Base-by-base conservation (phyloP, 805 yeast species). In the Hanseniaspora jakobsenii region DNA sequence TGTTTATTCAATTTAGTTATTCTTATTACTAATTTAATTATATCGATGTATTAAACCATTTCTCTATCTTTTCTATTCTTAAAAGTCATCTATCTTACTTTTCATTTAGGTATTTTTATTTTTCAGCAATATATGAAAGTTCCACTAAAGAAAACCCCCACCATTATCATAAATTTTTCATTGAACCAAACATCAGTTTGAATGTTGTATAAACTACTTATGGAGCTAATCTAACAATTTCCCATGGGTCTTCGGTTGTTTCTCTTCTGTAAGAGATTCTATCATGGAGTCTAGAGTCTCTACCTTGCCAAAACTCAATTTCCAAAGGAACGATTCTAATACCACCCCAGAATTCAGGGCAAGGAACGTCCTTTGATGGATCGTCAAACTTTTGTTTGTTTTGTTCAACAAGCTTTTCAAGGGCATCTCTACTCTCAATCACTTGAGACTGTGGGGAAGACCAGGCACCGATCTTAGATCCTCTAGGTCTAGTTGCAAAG, bases 291-390 rank as follows among this genome's bases (percentile, higher is more conserved):
- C 98, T 73, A 56, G 83, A 79, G 48, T 72, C 69, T 51, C 98
- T 76, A 14, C 98, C 98, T 65, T 91, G 98, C 96, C 97, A 91
- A 58, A 89, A 91, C 64, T 91, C 98, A 52, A 89, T 72, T 57
- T 85, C 94, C 36, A 83, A 64, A 4, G 98, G 98, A 32, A 81
- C 76, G 14, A 91, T 70, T 56, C 94, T 71, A 39, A 91, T 59
- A 0, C 98, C 98, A 44, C 97, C 98, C 98, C 98, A 91, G 59
- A 67, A 79, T 28, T 82, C 87, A 13, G 98, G 98, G 51, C 94
- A 81, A 23, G 94, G 93, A 35, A 91, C 75, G 30, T 77, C 76
- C 28, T 73, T 73, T 32, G n/a, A n/a, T n/a, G 50, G 49, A 10
- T 47, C 42, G 4, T 47, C 45, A 18, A 48, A 40, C n/a, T 31